A percentile compares a stretch with the other conserved stretches of the same genome.
Evolutionary conservation across 805 yeast genomes (phyloP).

Genomic region (Lipomyces mesembrius): DNA sequence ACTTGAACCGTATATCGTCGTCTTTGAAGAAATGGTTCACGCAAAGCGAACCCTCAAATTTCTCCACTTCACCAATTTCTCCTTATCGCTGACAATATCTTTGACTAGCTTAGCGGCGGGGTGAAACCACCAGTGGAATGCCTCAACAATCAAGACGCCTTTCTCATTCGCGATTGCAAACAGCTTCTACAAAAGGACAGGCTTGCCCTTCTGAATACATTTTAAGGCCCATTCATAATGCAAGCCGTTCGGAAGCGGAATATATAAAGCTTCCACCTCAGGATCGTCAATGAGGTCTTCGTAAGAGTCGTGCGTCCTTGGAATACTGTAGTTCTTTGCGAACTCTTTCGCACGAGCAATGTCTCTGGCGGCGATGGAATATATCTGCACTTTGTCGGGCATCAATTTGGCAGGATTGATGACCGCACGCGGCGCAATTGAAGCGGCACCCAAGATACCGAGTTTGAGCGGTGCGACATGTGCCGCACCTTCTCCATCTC

Average conservation of each 20-base stretch:
- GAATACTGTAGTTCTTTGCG: slow-evolving; percentile 26
- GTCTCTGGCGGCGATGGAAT: slow-evolving; percentile 31
- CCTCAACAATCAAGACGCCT: slow-evolving; percentile 28
- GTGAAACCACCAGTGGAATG: slow-evolving; percentile 34
- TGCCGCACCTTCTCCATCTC: neutral
- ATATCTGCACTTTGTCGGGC: slow-evolving; percentile 22
- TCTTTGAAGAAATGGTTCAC: neutral
- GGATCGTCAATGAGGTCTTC: slow-evolving; percentile 29
- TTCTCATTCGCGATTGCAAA: slow-evolving; percentile 22
- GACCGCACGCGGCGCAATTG: slow-evolving; percentile 30
- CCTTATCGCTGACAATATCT: slow-evolving; percentile 20
- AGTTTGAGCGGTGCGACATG: slow-evolving; percentile 21
- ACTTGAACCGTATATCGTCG: slow-evolving; percentile 22
- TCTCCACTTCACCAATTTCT: slow-evolving; percentile 27
- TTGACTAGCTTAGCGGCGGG: slow-evolving; percentile 27
- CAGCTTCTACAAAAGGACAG: slow-evolving; percentile 32
- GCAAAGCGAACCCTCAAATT: slow-evolving; percentile 22
- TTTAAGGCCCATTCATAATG: slow-evolving; percentile 37
- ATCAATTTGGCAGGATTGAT: slow-evolving; percentile 28
- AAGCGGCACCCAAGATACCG: slow-evolving; percentile 35
- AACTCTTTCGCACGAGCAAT: slow-evolving; percentile 20
- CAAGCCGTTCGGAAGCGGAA: slow-evolving; percentile 35
- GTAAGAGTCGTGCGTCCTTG: slow-evolving; percentile 23
- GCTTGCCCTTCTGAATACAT: slow-evolving; percentile 27
- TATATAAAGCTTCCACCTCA: slow-evolving; percentile 28